A percentile compares a stretch with the other conserved stretches of the same genome.
phyloP scores from a whole-genome alignment of 495 filamentous ascomycete species.

The Aspergillus avenaceus region DNA sequence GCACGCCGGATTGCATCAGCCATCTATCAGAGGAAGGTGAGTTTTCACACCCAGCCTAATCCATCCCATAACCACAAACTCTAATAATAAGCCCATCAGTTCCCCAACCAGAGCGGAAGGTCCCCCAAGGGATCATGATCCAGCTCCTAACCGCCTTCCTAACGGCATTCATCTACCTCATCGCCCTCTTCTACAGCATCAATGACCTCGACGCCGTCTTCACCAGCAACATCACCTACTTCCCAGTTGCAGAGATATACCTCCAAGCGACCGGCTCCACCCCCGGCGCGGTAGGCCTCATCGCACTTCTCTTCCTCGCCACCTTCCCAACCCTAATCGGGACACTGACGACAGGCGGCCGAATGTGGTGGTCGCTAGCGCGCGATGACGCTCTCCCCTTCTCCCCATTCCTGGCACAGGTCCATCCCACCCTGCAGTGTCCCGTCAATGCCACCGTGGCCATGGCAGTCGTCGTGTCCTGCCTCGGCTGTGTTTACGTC shows the following conservation, averaged over 20 bases:
- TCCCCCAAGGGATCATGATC: constrained; percentile 48
- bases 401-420: constrained; percentile 31
- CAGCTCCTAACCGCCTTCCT: constrained; percentile 48
- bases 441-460: constrained; percentile 68
- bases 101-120: constrained; percentile 34
- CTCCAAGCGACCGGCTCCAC: constrained; percentile 66
- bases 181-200: constrained; percentile 52
- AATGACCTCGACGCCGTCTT: constrained; percentile 36
- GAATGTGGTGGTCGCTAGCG: constrained; percentile 78
- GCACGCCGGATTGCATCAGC: constrained; percentile 70
- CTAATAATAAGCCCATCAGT: background rate
- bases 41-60: background rate
- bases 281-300: constrained; percentile 51
- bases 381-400: constrained; percentile 63
- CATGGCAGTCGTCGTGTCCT: constrained; percentile 54
- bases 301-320: constrained; percentile 66
- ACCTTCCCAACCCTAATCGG: constrained; percentile 61
- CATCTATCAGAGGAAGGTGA: constrained; percentile 81
- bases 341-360: constrained; percentile 68
- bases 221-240: constrained; percentile 44
- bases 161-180: constrained; percentile 46
- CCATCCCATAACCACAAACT: background rate
- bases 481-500: constrained; percentile 71
- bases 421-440: constrained; percentile 49
- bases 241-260: constrained; percentile 78